Evolutionary conservation across 805 yeast genomes (phyloP).

Genomic region (Maudiozyma pseudohumilis): DNA sequence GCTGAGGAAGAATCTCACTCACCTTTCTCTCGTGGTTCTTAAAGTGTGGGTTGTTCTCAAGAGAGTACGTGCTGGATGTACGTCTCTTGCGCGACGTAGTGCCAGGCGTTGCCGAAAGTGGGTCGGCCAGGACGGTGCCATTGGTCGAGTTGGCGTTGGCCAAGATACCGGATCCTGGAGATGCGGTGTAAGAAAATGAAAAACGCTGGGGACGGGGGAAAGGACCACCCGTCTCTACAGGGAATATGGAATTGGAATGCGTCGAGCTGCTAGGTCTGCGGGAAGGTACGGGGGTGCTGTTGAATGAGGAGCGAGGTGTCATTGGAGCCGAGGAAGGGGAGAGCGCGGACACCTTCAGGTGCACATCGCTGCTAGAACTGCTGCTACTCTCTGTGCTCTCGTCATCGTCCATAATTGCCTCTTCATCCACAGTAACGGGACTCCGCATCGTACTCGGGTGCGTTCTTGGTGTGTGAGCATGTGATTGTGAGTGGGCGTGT

Average conservation of each 20-base stretch:
- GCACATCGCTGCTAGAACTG: too few relatives aligned
- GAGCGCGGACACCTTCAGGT: too few relatives aligned
- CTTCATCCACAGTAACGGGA: slow-evolving; percentile 3
- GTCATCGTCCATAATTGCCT: slow-evolving; percentile 4
- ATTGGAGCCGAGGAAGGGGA: too few relatives aligned
- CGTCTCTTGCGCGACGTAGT: slow-evolving; percentile 6
- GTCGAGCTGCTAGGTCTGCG: slow-evolving; percentile 3
- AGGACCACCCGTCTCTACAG: too few relatives aligned
- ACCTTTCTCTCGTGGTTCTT: slow-evolving; percentile 32
- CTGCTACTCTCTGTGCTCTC: neutral
- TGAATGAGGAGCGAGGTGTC: too few relatives aligned
- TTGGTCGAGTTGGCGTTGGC: neutral
- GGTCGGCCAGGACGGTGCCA: neutral
- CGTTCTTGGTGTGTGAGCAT: neutral
- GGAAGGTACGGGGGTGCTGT: slow-evolving; percentile 1
- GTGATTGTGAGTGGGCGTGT: neutral
- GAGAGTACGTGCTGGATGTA: slow-evolving; percentile 5
- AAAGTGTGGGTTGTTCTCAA: slow-evolving; percentile 1
- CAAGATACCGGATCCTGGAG: too few relatives aligned
- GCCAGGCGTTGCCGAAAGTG: neutral
- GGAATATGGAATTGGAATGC: neutral
- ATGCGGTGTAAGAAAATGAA: neutral
- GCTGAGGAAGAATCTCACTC: slow-evolving; percentile 40
- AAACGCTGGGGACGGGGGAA: neutral
- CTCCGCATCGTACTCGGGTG: neutral